phyloP scores from a whole-genome alignment of 2,329 filamentous ascomycete species.

The Cordyceps tenuipes region DNA sequence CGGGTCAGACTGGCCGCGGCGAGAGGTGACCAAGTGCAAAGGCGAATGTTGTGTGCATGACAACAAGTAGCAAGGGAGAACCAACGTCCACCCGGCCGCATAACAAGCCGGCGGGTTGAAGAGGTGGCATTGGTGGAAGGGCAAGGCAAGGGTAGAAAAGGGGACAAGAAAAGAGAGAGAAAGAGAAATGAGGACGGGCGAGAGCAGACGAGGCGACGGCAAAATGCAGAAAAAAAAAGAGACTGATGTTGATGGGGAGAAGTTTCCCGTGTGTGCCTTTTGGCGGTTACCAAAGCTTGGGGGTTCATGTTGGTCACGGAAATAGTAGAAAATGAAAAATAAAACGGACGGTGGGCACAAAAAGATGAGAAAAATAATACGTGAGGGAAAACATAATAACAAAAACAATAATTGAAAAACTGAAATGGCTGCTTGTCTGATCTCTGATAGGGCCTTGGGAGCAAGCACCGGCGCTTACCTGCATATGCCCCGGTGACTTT shows the following conservation, averaged over 20 bases:
- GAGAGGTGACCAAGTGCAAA: background rate
- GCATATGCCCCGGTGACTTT: background rate
- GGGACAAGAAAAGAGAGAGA: too few relatives aligned
- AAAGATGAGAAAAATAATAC: background rate
- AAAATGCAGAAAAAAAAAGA: background rate
- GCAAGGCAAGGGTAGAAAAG: background rate
- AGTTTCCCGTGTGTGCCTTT: background rate
- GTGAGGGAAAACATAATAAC: too few relatives aligned
- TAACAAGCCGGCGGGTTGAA: background rate
- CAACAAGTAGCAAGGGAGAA: background rate
- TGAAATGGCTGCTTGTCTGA: background rate
- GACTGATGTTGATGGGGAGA: background rate
- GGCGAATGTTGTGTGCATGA: background rate
- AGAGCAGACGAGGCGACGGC: background rate
- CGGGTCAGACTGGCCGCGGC: constrained; percentile 6
- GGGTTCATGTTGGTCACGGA: background rate
- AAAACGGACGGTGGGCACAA: background rate
- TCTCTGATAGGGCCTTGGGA: background rate
- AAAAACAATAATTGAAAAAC: too few relatives aligned
- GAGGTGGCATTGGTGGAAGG: background rate
- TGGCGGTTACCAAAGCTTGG: background rate
- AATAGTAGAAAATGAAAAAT: background rate
- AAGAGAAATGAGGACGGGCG: background rate
- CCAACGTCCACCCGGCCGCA: background rate
- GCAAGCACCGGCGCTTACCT: constrained; percentile 1